Percentiles rank a stretch among this genome's conserved stretches.
phyloP scores from a whole-genome alignment of 257 asterid genomes.

The Parsonsia alboflavescens region DNA sequence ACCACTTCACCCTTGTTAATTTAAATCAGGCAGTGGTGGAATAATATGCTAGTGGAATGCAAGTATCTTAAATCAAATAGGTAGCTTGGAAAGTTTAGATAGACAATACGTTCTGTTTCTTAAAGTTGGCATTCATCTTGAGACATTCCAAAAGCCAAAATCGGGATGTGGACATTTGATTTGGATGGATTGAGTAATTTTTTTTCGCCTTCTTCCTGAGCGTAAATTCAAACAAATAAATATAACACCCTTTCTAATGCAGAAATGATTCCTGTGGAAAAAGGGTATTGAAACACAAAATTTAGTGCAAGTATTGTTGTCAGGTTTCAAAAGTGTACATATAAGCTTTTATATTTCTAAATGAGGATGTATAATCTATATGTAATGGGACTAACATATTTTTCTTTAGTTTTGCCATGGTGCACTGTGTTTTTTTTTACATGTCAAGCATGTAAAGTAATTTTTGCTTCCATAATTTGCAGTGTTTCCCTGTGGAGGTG shows the following conservation, averaged over 20 bases:
- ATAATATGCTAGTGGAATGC: too few relatives aligned
- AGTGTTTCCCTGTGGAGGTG: conserved; percentile 90
- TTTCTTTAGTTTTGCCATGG: neutral
- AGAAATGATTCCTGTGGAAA: neutral
- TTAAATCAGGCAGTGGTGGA: neutral
- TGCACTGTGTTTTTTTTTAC: neutral
- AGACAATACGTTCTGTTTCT: neutral
- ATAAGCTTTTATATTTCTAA: neutral
- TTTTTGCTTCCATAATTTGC: conserved; percentile 31
- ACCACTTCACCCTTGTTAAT: neutral
- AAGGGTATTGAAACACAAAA: neutral
- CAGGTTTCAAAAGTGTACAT: neutral
- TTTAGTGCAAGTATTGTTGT: neutral
- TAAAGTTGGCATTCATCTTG: neutral
- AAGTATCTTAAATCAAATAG: neutral
- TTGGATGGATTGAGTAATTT: neutral
- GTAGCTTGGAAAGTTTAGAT: too few relatives aligned
- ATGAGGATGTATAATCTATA: neutral
- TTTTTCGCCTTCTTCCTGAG: neutral
- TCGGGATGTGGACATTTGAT: neutral
- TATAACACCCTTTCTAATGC: neutral
- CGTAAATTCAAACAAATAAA: neutral
- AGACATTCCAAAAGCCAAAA: neutral
- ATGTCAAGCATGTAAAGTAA: neutral
- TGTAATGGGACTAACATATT: neutral